Evolutionary conservation across 2,329 filamentous ascomycete species (phyloP).

Genomic region (Verruconis gallopava): DNA sequence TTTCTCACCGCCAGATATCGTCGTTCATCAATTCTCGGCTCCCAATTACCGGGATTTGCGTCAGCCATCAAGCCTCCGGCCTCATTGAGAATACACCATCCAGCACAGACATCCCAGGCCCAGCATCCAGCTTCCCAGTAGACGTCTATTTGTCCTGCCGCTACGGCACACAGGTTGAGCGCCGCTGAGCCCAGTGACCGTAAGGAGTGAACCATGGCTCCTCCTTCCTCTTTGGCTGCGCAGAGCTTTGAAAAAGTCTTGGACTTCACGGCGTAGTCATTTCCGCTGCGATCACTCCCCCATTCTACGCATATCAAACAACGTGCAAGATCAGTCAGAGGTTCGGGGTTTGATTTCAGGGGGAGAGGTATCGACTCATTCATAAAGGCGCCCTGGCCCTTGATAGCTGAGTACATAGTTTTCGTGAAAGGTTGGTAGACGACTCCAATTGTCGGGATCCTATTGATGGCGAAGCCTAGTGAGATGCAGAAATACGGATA

Average conservation of each 20-base stretch:
- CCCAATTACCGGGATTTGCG: slow-evolving; percentile 62
- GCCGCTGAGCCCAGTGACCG: slow-evolving; percentile 61
- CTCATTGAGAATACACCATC: slow-evolving; percentile 63
- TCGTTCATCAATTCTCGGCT: slow-evolving; percentile 42
- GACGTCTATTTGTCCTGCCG: slow-evolving; percentile 55
- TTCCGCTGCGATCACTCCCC: slow-evolving; percentile 54
- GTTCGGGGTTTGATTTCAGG: slow-evolving; percentile 35
- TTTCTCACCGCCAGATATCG: slow-evolving; percentile 38
- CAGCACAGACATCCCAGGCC: slow-evolving; percentile 77
- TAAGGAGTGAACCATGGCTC: slow-evolving; percentile 64
- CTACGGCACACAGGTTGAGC: slow-evolving; percentile 60
- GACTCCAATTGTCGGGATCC: slow-evolving; percentile 53
- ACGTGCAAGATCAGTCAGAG: slow-evolving; percentile 46
- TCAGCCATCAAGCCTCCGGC: slow-evolving; percentile 61
- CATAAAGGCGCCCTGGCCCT: slow-evolving; percentile 51
- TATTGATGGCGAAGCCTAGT: slow-evolving; percentile 54
- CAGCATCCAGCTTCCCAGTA: slow-evolving; percentile 81
- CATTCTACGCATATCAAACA: slow-evolving; percentile 61
- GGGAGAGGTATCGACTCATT: slow-evolving; percentile 29
- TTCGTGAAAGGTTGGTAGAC: slow-evolving; percentile 70
- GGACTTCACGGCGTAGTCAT: slow-evolving; percentile 58
- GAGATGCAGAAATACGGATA: slow-evolving; percentile 66
- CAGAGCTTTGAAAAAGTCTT: slow-evolving; percentile 46
- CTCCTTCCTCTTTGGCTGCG: slow-evolving; percentile 45
- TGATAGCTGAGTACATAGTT: slow-evolving; percentile 55